Conservation (phyloP, 257 asterid species). For the Salvia hispanica region DNA sequence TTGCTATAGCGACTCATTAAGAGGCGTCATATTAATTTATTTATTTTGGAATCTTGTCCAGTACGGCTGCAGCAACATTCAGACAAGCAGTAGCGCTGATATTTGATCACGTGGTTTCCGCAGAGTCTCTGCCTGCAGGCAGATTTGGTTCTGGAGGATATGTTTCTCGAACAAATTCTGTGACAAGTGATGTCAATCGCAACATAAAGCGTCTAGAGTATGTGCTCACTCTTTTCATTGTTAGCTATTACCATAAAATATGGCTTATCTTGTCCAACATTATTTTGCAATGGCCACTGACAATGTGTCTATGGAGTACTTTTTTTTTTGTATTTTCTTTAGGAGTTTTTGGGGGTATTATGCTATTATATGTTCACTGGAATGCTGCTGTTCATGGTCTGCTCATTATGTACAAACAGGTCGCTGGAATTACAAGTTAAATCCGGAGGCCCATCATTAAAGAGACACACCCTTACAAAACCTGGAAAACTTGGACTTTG, state of each 20-base stretch:
- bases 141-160: conserved; percentile 85
- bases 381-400: conserved; percentile 30
- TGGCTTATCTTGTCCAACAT: conserved; percentile 22
- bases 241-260: conserved; percentile 28
- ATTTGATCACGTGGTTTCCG: conserved; percentile 77
- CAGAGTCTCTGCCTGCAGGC: conserved; percentile 89
- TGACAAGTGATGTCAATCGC: conserved; percentile 89
- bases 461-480: conserved; percentile 63
- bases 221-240: conserved; percentile 26
- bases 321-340: neutral
- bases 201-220: conserved; percentile 86
- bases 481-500: conserved; percentile 90
- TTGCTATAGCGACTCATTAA: conserved; percentile 13
- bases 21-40: conserved; percentile 23
- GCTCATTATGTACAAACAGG: conserved; percentile 53
- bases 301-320: conserved; percentile 5
- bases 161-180: conserved; percentile 78
- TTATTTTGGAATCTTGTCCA: conserved; percentile 45
- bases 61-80: conserved; percentile 99
- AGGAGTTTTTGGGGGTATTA: neutral
- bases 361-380: conserved; percentile 22
- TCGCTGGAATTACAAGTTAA: conserved; percentile 69
- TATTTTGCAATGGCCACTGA: conserved; percentile 10
- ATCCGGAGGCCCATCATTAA: conserved; percentile 63
- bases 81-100: conserved; percentile 98